phyloP scores from a whole-genome alignment of 345 rosid species.

The Gossypium mustelinum region DNA sequence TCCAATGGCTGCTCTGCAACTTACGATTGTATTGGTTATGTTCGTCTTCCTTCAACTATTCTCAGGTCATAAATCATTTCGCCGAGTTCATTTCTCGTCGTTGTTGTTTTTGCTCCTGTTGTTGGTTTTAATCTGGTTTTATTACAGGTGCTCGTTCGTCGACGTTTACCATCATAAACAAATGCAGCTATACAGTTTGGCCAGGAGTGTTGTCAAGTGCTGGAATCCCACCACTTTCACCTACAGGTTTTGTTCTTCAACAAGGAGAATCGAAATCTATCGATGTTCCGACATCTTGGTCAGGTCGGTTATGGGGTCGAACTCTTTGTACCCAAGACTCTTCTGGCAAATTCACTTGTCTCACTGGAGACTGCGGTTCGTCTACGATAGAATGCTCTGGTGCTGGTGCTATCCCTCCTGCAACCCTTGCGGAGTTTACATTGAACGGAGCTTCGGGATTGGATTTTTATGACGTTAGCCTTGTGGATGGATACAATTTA shows the following conservation, averaged over 20 bases:
- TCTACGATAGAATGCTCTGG: constrained; percentile 48
- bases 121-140: not conserved
- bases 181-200: constrained; percentile 60
- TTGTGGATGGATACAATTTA: constrained; percentile 75
- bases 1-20: constrained; percentile 10
- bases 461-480: constrained; percentile 66
- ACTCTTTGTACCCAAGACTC: constrained; percentile 50
- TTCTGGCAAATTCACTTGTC: constrained; percentile 52
- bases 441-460: constrained; percentile 43
- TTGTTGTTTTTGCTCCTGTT: not conserved
- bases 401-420: constrained; percentile 50
- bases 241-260: constrained; percentile 54
- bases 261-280: constrained; percentile 33
- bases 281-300: constrained; percentile 45
- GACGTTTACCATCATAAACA: constrained; percentile 48
- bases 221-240: constrained; percentile 45
- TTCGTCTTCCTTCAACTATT: constrained; percentile 5
- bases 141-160: constrained; percentile 14
- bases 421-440: constrained; percentile 56
- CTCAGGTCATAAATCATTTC: constrained; percentile 1
- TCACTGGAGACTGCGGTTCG: constrained; percentile 60
- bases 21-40: not conserved
- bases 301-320: constrained; percentile 74
- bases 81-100: not conserved
- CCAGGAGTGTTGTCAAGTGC: constrained; percentile 63